Base-by-base conservation (phyloP, 768 basidiomycete species). In the Calocybe gangraenosa region DNA sequence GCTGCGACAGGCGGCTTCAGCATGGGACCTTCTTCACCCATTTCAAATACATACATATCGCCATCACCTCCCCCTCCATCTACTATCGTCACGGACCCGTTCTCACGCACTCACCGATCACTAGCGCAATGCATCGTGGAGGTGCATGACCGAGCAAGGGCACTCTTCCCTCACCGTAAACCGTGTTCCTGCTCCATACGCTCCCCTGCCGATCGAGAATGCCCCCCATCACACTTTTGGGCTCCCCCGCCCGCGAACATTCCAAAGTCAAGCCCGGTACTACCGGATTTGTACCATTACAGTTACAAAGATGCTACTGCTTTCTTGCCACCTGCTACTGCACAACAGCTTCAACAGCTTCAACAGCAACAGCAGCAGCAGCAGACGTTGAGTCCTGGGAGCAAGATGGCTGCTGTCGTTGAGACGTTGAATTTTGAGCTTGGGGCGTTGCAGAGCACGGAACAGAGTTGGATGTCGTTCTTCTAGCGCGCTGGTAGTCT, bases 371-470 rank as follows among this genome's bases (percentile, higher is more conserved):
- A 28, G 25, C 25, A 28, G 25, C 5, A 5, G 25, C 25, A 28
- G 11, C 5, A 28, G 25, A 28, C 25, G 28, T 50, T 63, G 39
- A 61, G 60, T 15, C 64, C 58, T 32, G 51, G 64, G 45, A 70
- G 70, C n/a, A 68, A 67, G 53, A 60, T 71, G 59, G 64, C 65
- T 1, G 65, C 44, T 1, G 48, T 68, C 6, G 66, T 70, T 34
- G 73, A 75, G 47, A 68, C 70, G 15, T 55, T 73, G 17, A 73
- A 73, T 52, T 71, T 78, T 49, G 75, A 78, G 50, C 57, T 75
- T 28, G 74, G 74, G 0, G 72, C 73, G 7, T 52, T 77, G 47
- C 67, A 69, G 35, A 66, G 55, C 36, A 64, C 51, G 17, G 72
- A 73, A 30, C 72, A 68, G 44, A 65, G 60, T 38, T 74, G 69